Conservation (phyloP, 2,329 filamentous ascomycete species). For the Epichloe glyceriae region DNA sequence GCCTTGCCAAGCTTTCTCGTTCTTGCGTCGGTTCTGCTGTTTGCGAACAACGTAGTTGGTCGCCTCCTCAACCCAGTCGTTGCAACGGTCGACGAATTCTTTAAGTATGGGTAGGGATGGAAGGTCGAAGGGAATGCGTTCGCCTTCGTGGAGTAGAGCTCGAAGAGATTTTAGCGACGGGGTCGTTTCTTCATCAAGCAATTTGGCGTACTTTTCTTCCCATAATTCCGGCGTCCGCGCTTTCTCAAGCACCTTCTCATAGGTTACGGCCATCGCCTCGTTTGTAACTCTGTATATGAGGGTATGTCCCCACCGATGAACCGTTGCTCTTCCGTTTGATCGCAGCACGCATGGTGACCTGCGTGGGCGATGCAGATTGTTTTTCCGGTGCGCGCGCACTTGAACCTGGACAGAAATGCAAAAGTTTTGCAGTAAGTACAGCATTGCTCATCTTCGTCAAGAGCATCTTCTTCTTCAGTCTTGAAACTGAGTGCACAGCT, state of each 20-base stretch:
- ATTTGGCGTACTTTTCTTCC: slow-evolving; percentile 78
- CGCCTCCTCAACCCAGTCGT: slow-evolving; percentile 95
- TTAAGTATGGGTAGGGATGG: slow-evolving; percentile 69
- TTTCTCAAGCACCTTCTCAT: slow-evolving; percentile 73
- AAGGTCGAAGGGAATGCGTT: slow-evolving; percentile 87
- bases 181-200: slow-evolving; percentile 70
- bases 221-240: slow-evolving; percentile 75
- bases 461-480: slow-evolving; percentile 59
- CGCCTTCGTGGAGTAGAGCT: slow-evolving; percentile 77
- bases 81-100: slow-evolving; percentile 88
- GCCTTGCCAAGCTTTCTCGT: slow-evolving; percentile 74
- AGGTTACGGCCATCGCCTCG: slow-evolving; percentile 51
- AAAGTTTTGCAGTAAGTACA: slow-evolving; percentile 89
- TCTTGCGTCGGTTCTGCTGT: slow-evolving; percentile 93
- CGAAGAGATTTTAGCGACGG: slow-evolving; percentile 80
- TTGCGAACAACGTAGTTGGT: slow-evolving; percentile 94
- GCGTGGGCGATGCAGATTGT: slow-evolving; percentile 73
- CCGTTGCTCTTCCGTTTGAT: slow-evolving; percentile 51
- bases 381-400: slow-evolving; percentile 70
- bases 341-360: slow-evolving; percentile 70
- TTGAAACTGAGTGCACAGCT: slow-evolving; percentile 49
- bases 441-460: slow-evolving; percentile 89
- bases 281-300: slow-evolving; percentile 68
- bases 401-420: slow-evolving; percentile 80
- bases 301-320: slow-evolving; percentile 57